These are phyloP conservation scores for Scedosporium apiospermum DNA, from an alignment of 2,329 filamentous ascomycete genomes.

Conservation along the genomic window DNA sequence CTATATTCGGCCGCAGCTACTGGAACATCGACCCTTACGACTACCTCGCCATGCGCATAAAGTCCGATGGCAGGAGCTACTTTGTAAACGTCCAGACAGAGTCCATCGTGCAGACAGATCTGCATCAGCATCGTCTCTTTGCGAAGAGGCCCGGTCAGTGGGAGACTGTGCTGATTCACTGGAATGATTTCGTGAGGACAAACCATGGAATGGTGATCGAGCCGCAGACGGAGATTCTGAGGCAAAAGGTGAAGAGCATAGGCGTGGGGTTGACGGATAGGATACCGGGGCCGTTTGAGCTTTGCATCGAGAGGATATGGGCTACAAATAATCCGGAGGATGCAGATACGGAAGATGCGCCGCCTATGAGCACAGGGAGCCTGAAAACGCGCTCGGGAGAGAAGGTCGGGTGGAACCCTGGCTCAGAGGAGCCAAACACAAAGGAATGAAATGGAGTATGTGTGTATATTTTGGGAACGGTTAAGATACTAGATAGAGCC, in stretches of 20 bases:
- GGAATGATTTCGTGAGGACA: constrained; percentile 88
- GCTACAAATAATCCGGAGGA: constrained; percentile 56
- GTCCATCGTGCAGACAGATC: constrained; percentile 83
- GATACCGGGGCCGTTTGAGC: constrained; percentile 77
- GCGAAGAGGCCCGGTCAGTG: constrained; percentile 71
- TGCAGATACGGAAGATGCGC: neutral
- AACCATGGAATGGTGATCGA: constrained; percentile 89
- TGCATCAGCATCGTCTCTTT: constrained; percentile 89
- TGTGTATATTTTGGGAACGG: too few species aligned
- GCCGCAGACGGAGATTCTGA: constrained; percentile 82
- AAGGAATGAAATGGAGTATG: neutral
- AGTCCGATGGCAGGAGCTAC: constrained; percentile 85
- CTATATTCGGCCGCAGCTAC: constrained; percentile 74
- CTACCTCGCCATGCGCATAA: constrained; percentile 80
- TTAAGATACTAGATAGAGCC: too few species aligned
- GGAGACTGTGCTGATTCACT: constrained; percentile 90
- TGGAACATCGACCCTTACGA: constrained; percentile 88
- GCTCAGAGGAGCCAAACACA: neutral
- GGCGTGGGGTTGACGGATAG: constrained; percentile 86
- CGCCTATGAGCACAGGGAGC: constrained; percentile 5
- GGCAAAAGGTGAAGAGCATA: constrained; percentile 74
- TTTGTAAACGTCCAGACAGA: constrained; percentile 95
- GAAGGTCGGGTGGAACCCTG: constrained; percentile 10
- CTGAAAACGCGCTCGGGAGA: constrained; percentile 10
- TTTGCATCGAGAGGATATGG: constrained; percentile 81